Conservation (phyloP, 495 filamentous ascomycete genomes). For the Aspergillus baeticus region DNA sequence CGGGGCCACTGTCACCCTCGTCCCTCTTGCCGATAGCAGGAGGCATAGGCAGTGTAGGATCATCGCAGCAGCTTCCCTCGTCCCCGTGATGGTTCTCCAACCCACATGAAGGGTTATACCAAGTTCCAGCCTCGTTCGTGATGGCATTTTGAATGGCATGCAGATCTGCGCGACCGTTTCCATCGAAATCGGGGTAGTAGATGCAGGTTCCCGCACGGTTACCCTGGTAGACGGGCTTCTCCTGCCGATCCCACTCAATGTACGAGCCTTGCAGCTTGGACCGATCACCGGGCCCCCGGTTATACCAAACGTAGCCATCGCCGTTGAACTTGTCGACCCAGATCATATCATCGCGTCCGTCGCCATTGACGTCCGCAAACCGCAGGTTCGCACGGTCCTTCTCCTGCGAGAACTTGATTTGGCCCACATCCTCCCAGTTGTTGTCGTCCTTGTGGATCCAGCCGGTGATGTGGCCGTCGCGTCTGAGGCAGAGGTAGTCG, state of each 20-base stretch:
- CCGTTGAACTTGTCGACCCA: constrained; percentile 8
- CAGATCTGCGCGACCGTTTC: constrained; percentile 4
- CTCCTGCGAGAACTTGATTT: neutral
- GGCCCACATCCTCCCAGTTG: neutral
- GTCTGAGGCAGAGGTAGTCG: constrained; percentile 3
- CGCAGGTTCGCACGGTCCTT: constrained; percentile 5
- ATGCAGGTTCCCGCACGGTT: neutral
- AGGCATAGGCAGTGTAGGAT: neutral
- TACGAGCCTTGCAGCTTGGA: neutral
- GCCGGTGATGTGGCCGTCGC: neutral
- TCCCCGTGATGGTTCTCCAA: neutral
- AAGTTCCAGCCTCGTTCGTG: neutral
- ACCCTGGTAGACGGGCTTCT: neutral
- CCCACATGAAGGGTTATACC: neutral
- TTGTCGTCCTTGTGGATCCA: neutral
- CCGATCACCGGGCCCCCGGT: neutral
- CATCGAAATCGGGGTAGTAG: constrained; percentile 5
- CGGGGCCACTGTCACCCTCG: too few relatives aligned
- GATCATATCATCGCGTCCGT: neutral
- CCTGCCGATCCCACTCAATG: neutral
- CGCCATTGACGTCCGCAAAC: constrained; percentile 5
- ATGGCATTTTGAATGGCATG: neutral
- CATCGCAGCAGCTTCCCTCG: neutral
- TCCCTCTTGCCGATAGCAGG: too few relatives aligned
- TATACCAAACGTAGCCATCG: constrained; percentile 8